Conservation (phyloP, 345 rosid genomes). For the Jatropha curcas region DNA sequence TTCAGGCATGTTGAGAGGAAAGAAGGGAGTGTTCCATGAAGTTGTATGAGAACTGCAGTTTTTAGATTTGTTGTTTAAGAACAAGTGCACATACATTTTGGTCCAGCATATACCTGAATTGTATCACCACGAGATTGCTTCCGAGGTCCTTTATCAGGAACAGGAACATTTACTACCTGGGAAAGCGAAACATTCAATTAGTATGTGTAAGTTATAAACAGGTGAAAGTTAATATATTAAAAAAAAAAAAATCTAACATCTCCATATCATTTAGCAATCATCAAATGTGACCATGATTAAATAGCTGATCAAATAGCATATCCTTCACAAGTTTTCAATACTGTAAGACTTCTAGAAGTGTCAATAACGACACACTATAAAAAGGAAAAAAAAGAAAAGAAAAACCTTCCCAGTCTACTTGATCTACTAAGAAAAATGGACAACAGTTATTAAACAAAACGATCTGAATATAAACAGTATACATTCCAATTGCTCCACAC, state of each 20-base stretch:
- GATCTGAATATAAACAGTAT: background rate
- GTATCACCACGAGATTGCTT: slow-evolving; percentile 90
- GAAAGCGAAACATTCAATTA: slow-evolving; percentile 5
- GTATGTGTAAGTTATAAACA: too few species aligned
- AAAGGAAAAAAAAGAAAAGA: background rate
- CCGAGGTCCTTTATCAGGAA: slow-evolving; percentile 94
- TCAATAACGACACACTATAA: background rate
- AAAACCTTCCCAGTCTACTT: background rate
- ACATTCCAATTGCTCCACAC: background rate
- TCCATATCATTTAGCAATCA: background rate
- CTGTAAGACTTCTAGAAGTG: too few species aligned
- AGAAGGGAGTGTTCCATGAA: background rate
- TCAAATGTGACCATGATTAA: background rate
- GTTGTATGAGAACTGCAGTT: background rate
- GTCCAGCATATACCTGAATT: slow-evolving; percentile 67
- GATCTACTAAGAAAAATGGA: background rate
- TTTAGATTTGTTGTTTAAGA: background rate
- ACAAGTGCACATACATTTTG: background rate
- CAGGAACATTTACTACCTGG: slow-evolving; percentile 78
- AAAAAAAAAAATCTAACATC: background rate
- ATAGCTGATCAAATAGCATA: background rate
- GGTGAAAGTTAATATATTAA: background rate
- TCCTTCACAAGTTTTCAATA: background rate
- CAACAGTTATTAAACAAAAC: background rate
- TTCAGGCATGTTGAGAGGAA: too few species aligned